phyloP scores from a whole-genome alignment of 148 eudicot genomes.

The Arbutus unedo region DNA sequence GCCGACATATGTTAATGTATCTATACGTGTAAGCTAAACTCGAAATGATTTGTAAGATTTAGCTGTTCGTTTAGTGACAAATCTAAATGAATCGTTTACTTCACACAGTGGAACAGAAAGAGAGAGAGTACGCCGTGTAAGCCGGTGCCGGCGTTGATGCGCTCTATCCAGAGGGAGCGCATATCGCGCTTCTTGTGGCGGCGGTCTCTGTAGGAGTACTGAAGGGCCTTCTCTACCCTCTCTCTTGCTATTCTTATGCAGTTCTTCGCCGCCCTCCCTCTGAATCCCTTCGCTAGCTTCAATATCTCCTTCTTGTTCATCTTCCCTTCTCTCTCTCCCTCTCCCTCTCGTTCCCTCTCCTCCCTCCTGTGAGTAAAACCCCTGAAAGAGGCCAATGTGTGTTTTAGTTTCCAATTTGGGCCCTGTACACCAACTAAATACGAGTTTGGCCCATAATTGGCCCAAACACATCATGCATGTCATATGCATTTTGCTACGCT shows the following conservation, averaged over 20 bases:
- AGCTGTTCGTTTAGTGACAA: neutral
- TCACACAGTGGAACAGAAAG: neutral
- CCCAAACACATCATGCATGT: neutral
- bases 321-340: slow-evolving; percentile 11
- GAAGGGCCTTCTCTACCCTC: slow-evolving; percentile 93
- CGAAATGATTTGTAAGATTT: neutral
- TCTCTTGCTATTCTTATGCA: slow-evolving; percentile 90
- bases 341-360: neutral
- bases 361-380: neutral
- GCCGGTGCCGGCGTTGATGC: slow-evolving; percentile 89
- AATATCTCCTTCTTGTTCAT: slow-evolving; percentile 97
- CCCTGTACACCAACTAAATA: neutral
- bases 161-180: slow-evolving; percentile 92
- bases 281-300: slow-evolving; percentile 67
- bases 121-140: slow-evolving; percentile 57
- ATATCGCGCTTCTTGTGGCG: slow-evolving; percentile 97
- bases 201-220: slow-evolving; percentile 87
- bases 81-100: neutral
- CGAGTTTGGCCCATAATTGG: neutral
- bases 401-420: neutral
- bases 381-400: too few relatives aligned
- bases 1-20: too few relatives aligned
- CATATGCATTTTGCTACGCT: too few relatives aligned
- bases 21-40: neutral
- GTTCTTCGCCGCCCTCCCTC: slow-evolving; percentile 78